A percentile compares a stretch with the other conserved stretches of the same genome.
Evolutionary conservation across 2,329 filamentous ascomycete species (phyloP).

Genomic region (Phaeosphaeria sp.): DNA sequence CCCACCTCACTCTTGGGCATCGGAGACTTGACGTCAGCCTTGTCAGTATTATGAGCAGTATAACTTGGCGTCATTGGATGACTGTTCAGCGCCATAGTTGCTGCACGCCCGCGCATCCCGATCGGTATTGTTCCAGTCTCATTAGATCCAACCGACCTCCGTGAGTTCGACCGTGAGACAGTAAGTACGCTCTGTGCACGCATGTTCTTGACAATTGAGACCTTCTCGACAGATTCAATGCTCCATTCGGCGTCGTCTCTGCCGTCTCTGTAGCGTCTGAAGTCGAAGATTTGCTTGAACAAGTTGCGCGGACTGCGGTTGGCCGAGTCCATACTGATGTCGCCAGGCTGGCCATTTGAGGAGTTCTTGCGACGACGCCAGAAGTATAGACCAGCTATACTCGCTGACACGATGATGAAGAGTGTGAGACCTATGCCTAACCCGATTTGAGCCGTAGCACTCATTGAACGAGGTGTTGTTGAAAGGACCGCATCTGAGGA

Average conservation of each 20-base stretch:
- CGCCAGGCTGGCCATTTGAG: not conserved
- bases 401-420: conserved; percentile 13
- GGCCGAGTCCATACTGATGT: not conserved
- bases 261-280: conserved; percentile 1
- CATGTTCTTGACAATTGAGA: conserved; percentile 18
- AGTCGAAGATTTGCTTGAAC: conserved; percentile 9
- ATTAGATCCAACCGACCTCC: not conserved
- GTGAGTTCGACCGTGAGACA: conserved; percentile 5
- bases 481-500: not conserved
- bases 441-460: conserved; percentile 11
- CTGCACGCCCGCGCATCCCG: conserved; percentile 2
- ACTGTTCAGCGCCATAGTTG: conserved; percentile 2
- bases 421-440: conserved; percentile 27
- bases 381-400: conserved; percentile 18
- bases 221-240: conserved; percentile 26
- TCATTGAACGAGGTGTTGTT: not conserved
- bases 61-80: conserved; percentile 5
- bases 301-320: not conserved
- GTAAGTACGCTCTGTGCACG: conserved; percentile 16
- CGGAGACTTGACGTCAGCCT: not conserved
- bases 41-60: not conserved
- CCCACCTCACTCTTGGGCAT: not conserved
- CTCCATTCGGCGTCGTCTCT: conserved; percentile 22
- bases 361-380: conserved; percentile 17
- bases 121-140: not conserved